Evolutionary conservation across 2,329 filamentous ascomycete species (phyloP), one percentile per base, ranked within the genome.

Genomic region (Phyllosticta citribraziliensis): DNA sequence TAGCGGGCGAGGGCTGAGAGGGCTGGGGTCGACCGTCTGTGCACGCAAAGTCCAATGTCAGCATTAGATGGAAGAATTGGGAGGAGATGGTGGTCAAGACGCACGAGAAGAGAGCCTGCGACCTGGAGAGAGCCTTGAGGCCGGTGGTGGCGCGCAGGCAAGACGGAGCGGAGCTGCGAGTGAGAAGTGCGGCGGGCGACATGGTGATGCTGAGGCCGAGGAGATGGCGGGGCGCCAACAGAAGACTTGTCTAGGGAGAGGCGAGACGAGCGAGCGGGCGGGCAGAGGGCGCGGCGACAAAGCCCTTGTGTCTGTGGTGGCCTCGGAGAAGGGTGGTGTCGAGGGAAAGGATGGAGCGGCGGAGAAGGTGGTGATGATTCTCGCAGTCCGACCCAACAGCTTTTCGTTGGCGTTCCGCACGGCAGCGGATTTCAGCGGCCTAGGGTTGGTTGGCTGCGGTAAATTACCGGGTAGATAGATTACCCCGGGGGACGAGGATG

Each of bases 1-100:
- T 82, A 86, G 74, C 84, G 78, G 67, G 83, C 80, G 67, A 87
- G 79, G 64, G 84, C 83, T 60, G 82, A 80, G 66, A 85, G 74
- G 52, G 80, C 79, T 59, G 82, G 82, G 70, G 74, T 74, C 68
- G 75, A 73, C 68, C 73, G 70, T 64, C 70, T 75, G 66, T 35
- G 62, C 59, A 54, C 63, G 30, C 40, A 55, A 63, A 66, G 50
- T 67, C 72, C 67, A 72, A 68, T 67, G 64, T 62, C 65, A 64
- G 62, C 56, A 66, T 30, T 40, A 20, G 50, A 25, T 24, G 25
- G 19, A 52, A 40, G 54, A 19, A 56, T 27, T 50, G 51, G 25
- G 20, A 22, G 22, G 51, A 12, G 5, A 19, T 24, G 17, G 25
- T 51, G 56, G 5, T 52, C 33, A 19, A 25, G 20, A 55, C 55